Evolutionary conservation across 192 early-diverging fungal genomes (phyloP), one percentile per base, ranked within the genome.

Genomic region (Coemansia sp.): DNA sequence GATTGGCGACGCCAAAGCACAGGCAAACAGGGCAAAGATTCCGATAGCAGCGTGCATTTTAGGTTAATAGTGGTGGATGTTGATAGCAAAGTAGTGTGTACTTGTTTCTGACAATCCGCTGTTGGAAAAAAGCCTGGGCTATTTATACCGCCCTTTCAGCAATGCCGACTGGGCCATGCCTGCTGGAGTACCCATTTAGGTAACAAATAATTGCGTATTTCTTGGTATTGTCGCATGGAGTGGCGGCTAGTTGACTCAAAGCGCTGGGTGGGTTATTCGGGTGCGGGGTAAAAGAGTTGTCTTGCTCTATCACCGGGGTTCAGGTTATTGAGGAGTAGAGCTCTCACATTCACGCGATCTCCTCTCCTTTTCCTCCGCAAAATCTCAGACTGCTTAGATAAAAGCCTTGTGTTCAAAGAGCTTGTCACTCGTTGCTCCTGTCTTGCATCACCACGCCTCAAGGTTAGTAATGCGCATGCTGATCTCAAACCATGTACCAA

Each of bases 41-140:
- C 80, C 75, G 42, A 70, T 44, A 43, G 69, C 13, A n/a, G 72
- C 47, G 66, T 77, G 66, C 80, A 82, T 82, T 68, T 22, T 20
- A 51, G 49, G 20, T 51, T n/a, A 22, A 10, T 51, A 22, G 49
- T 51, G n/a, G 49, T 51, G n/a, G 49, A 22, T 51, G 49, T 51
- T 7, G 24, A 51, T 20, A 51, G 49, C n/a, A 10, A 22, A 7
- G 8, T 8, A 22, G 20, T 51, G 49, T 22, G n/a, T 18, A 51
- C 8, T 51, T 7, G 2, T 20, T n/a, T 22, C 49, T 46, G 3
- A 10, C 11, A 13, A 43, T 22, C 10, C 2, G 3, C n/a, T 3
- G 22, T 51, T 51, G 49, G 20, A 22, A 22, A 10, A 6, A 22
- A 10, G 2, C n/a, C 49, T 51, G 24, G 6, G n/a, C n/a, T 51